These are phyloP conservation scores for Gossypium bickii DNA, from an alignment of 345 rosid genomes.

Conservation along the genomic window DNA sequence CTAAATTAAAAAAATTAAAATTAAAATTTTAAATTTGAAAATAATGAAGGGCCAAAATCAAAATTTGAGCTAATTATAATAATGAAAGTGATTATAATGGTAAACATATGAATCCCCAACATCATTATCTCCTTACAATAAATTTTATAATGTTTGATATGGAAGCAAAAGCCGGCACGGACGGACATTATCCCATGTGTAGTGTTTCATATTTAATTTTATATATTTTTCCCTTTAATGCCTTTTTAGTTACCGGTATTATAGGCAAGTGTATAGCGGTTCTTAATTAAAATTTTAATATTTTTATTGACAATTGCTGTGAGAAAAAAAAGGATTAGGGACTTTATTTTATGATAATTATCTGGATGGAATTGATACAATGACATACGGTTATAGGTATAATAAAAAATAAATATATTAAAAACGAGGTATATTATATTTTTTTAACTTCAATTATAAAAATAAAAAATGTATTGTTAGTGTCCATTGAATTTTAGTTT, in stretches of 20 bases:
- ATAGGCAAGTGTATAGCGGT: conserved; percentile 14
- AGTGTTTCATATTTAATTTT: neutral
- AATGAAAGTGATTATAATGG: conserved; percentile 5
- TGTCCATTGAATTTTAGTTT: too few relatives aligned
- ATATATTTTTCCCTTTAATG: neutral
- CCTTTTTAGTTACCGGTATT: neutral
- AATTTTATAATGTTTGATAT: conserved; percentile 6
- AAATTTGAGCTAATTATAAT: neutral
- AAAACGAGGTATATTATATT: too few relatives aligned
- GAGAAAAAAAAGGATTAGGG: neutral
- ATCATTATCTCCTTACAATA: conserved; percentile 17
- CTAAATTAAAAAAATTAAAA: neutral
- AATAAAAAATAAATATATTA: too few relatives aligned
- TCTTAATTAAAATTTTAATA: neutral
- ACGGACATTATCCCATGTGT: conserved; percentile 47
- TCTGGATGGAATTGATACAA: too few relatives aligned
- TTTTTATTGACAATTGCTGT: neutral
- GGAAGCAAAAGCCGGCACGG: conserved; percentile 50
- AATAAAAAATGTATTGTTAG: too few relatives aligned
- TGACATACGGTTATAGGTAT: too few relatives aligned
- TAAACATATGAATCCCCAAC: conserved; percentile 20
- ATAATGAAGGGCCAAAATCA: neutral
- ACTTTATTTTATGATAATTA: neutral
- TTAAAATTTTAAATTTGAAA: neutral
- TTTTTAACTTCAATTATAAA: too few relatives aligned